These are phyloP conservation scores for Fusarium incarnatum DNA, from an alignment of 2,329 filamentous ascomycete genomes.

Conservation along the genomic window DNA sequence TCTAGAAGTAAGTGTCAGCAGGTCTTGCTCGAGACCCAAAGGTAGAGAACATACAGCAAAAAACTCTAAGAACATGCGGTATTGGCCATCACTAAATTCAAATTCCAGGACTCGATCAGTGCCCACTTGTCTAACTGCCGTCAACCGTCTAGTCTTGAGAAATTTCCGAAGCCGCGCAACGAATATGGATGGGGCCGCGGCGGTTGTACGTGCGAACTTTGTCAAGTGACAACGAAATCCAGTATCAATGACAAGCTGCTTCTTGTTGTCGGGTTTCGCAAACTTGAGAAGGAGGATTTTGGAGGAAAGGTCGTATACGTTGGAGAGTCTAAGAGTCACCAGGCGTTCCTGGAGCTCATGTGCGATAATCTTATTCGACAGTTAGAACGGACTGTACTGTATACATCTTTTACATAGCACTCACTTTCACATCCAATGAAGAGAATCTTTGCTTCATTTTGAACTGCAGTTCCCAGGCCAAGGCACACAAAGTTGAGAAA, in stretches of 20 bases:
- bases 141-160: conserved; percentile 87
- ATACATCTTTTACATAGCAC: not conserved
- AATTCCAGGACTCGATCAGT: conserved; percentile 95
- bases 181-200: conserved; percentile 85
- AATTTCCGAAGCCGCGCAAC: conserved; percentile 87
- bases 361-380: conserved; percentile 78
- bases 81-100: conserved; percentile 90
- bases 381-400: conserved; percentile 7
- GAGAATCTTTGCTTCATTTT: conserved; percentile 84
- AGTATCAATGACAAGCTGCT: conserved; percentile 92
- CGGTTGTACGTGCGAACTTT: conserved; percentile 87
- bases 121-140: conserved; percentile 84
- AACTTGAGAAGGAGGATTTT: conserved; percentile 97
- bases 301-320: conserved; percentile 95
- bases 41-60: conserved; percentile 71
- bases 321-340: conserved; percentile 83
- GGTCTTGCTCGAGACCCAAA: not conserved
- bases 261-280: conserved; percentile 86
- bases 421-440: conserved; percentile 79
- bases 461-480: conserved; percentile 15
- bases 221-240: conserved; percentile 97
- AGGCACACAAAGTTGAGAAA: conserved; percentile 26
- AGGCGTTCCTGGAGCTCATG: conserved; percentile 88
- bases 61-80: conserved; percentile 91
- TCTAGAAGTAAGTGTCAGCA: conserved; percentile 53